Percentiles rank a stretch among this genome's conserved stretches.
phyloP scores from a whole-genome alignment of 371 early-diverging fungal genomes.

The Actinomucor elegans region DNA sequence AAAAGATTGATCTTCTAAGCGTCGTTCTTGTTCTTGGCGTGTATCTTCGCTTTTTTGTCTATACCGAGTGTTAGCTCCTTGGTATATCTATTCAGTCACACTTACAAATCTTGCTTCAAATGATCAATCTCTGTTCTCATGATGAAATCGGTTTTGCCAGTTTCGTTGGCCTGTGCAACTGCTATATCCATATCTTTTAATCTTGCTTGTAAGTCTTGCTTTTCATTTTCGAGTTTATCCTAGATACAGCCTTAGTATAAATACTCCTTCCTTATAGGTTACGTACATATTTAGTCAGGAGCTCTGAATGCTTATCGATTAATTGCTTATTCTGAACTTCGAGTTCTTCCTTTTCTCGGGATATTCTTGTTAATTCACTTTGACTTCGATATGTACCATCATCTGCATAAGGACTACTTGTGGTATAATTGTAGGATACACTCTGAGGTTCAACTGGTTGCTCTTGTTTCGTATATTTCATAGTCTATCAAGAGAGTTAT shows the following conservation, averaged over 20 bases:
- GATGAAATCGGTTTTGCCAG: slow-evolving; percentile 82
- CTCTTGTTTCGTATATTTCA: slow-evolving; percentile 14
- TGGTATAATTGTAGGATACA: slow-evolving; percentile 23
- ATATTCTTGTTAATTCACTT: slow-evolving; percentile 27
- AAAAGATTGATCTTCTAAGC: slow-evolving; percentile 57
- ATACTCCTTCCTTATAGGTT: no score
- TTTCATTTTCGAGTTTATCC: slow-evolving; percentile 70
- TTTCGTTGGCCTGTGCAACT: slow-evolving; percentile 68
- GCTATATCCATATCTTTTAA: slow-evolving; percentile 71
- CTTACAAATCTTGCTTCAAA: slow-evolving; percentile 79
- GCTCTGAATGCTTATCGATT: slow-evolving; percentile 56
- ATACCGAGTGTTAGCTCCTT: background rate
- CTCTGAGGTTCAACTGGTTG: slow-evolving; percentile 9
- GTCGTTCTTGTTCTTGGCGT: slow-evolving; percentile 71
- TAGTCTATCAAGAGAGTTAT: no score
- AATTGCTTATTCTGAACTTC: slow-evolving; percentile 56
- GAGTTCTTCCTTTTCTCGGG: slow-evolving; percentile 58
- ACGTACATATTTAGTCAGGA: slow-evolving; percentile 61
- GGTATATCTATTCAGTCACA: background rate
- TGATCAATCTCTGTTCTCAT: slow-evolving; percentile 86
- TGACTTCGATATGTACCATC: slow-evolving; percentile 29
- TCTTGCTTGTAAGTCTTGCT: slow-evolving; percentile 63
- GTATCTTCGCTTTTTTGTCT: slow-evolving; percentile 78
- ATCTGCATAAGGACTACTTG: slow-evolving; percentile 21
- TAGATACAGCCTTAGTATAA: slow-evolving; percentile 14